These are phyloP conservation scores for Exophiala xenobiotica DNA, from an alignment of 2,329 filamentous ascomycete genomes.

Conservation along the genomic window DNA sequence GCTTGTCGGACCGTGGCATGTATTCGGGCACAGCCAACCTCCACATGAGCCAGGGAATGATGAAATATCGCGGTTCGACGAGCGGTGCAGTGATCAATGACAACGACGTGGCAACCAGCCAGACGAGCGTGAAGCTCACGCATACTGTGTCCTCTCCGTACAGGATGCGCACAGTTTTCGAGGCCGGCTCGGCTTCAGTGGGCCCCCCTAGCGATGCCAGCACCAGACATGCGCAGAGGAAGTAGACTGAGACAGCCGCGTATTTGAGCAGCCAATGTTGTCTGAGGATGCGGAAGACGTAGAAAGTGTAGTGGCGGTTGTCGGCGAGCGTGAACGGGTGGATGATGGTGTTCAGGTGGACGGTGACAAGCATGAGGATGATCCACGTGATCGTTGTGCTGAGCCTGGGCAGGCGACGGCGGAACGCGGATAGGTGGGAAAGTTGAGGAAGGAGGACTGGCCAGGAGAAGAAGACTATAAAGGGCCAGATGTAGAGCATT, in stretches of 20 bases:
- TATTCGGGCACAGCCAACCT: slow-evolving; percentile 65
- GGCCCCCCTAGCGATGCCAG: slow-evolving; percentile 59
- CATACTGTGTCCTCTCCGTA: slow-evolving; percentile 33
- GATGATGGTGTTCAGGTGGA: slow-evolving; percentile 85
- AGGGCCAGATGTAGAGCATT: slow-evolving; percentile 93
- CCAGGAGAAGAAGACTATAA: slow-evolving; percentile 84
- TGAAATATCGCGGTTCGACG: slow-evolving; percentile 94
- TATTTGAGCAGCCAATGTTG: slow-evolving; percentile 65
- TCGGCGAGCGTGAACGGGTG: slow-evolving; percentile 96
- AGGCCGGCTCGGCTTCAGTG: slow-evolving; percentile 7
- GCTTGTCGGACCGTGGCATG: slow-evolving; percentile 2
- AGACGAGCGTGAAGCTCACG: slow-evolving; percentile 58
- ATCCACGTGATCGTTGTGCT: slow-evolving; percentile 39
- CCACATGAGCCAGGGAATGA: slow-evolving; percentile 93
- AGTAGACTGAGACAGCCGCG: slow-evolving; percentile 67
- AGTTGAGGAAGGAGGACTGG: slow-evolving; percentile 66
- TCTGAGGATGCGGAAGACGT: slow-evolving; percentile 83
- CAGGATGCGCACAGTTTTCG: slow-evolving; percentile 23
- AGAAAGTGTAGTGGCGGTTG: slow-evolving; percentile 97
- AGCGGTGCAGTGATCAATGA: slow-evolving; percentile 85
- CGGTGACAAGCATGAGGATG: slow-evolving; percentile 48
- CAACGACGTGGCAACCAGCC: slow-evolving; percentile 68
- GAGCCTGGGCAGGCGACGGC: slow-evolving; percentile 41
- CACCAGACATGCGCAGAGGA: slow-evolving; percentile 65
- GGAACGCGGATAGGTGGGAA: slow-evolving; percentile 36